Conservation (phyloP, 805 yeast genomes). For the Candida oleophila region DNA sequence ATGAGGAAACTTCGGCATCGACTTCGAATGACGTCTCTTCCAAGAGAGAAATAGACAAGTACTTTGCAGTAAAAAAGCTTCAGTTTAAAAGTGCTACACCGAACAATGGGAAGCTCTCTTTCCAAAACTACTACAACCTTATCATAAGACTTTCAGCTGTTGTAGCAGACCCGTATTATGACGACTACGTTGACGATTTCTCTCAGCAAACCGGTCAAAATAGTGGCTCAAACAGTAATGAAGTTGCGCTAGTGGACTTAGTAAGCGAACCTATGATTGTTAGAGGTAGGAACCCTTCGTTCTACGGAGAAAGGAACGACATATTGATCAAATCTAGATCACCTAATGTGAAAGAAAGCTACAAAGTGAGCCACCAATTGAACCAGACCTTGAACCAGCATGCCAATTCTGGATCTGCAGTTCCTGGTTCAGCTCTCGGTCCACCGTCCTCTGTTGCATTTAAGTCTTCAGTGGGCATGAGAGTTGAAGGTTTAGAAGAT, state of each 20-base stretch:
- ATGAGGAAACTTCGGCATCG: neutral
- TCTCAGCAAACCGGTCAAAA: conserved; percentile 5
- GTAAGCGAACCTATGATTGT: conserved; percentile 51
- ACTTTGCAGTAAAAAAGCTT: conserved; percentile 37
- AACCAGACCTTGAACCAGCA: neutral
- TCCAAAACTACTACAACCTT: conserved; percentile 47
- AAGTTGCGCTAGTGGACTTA: conserved; percentile 28
- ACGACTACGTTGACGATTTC: conserved; percentile 32
- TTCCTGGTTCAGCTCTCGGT: neutral
- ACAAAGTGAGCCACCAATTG: conserved; percentile 8
- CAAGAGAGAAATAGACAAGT: conserved; percentile 22
- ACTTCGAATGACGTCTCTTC: neutral
- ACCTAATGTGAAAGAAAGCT: conserved; percentile 16
- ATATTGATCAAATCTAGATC: conserved; percentile 35
- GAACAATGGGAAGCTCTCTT: conserved; percentile 46
- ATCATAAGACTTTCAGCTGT: conserved; percentile 32
- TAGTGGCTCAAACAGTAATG: conserved; percentile 22
- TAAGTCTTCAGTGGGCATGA: neutral
- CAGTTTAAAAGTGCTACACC: conserved; percentile 55
- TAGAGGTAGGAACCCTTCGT: conserved; percentile 62
- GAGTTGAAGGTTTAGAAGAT: conserved; percentile 4
- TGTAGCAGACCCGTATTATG: conserved; percentile 38
- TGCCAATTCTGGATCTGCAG: neutral
- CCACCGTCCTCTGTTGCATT: neutral
- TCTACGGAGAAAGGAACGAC: conserved; percentile 54